Evolutionary conservation across 2,329 filamentous ascomycete species (phyloP).

Genomic region (Ophiognomonia clavigignenti-juglandacearum): DNA sequence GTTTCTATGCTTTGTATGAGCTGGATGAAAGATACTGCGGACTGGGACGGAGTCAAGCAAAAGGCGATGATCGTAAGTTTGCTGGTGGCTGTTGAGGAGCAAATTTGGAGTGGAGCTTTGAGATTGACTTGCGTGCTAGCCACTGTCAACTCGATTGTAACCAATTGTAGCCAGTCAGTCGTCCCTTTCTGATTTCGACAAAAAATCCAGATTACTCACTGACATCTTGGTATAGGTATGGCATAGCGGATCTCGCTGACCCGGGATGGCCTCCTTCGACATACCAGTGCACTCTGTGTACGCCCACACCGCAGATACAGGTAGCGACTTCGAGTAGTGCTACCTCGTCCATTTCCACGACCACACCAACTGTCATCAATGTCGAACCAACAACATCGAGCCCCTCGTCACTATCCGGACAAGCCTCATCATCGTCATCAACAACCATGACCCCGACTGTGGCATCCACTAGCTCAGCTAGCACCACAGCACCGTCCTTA

Average conservation of each 20-base stretch:
- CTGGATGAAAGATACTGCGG: conserved; percentile 48
- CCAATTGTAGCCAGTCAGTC: conserved; percentile 44
- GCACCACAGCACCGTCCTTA: background rate
- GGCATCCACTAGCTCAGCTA: background rate
- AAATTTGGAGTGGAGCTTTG: background rate
- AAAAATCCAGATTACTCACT: background rate
- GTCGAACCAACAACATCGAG: background rate
- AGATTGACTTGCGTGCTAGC: conserved; percentile 30
- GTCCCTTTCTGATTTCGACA: background rate
- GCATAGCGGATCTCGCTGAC: conserved; percentile 26
- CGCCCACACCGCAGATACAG: background rate
- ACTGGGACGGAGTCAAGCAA: conserved; percentile 26
- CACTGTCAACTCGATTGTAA: conserved; percentile 47
- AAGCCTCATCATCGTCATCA: background rate
- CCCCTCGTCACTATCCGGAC: too few species aligned
- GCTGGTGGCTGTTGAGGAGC: conserved; percentile 7
- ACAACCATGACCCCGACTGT: background rate
- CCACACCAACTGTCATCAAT: background rate
- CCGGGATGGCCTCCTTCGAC: conserved; percentile 31
- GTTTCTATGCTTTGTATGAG: conserved; percentile 43
- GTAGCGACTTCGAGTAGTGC: background rate
- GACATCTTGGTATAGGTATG: conserved; percentile 22
- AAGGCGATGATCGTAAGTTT: conserved; percentile 41
- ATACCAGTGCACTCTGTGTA: conserved; percentile 22
- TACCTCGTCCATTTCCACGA: background rate